Conservation (phyloP, 2,329 filamentous ascomycete genomes). For the Fusarium sp. region DNA sequence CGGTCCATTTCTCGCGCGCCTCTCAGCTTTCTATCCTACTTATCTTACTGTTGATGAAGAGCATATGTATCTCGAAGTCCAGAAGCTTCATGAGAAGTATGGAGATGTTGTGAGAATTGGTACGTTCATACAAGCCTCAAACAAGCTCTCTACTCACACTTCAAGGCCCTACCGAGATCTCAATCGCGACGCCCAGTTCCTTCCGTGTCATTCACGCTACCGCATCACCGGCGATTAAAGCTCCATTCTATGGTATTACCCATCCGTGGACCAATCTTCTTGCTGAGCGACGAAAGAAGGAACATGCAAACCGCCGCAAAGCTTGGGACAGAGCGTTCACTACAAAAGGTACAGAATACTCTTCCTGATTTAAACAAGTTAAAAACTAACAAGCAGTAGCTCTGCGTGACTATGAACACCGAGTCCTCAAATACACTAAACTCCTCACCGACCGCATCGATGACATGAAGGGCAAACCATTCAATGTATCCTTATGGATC, state of each 20-base stretch:
- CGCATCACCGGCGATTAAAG: slow-evolving; percentile 10
- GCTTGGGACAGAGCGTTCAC: slow-evolving; percentile 34
- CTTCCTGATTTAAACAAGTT: rapidly evolving
- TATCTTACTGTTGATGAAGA: background rate
- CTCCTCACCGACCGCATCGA: slow-evolving; percentile 2
- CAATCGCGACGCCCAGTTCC: slow-evolving; percentile 22
- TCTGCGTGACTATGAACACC: slow-evolving; percentile 22
- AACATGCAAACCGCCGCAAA: slow-evolving; percentile 25
- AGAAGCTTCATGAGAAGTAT: slow-evolving; percentile 24
- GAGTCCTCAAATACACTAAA: slow-evolving; percentile 16
- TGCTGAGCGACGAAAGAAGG: background rate
- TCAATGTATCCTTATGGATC: slow-evolving; percentile 11
- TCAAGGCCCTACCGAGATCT: slow-evolving; percentile 19
- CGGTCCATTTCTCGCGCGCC: slow-evolving; percentile 16
- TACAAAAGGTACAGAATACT: slow-evolving; percentile 6
- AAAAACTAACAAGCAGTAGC: background rate
- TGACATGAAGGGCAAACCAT: background rate
- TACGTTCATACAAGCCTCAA: rapidly evolving
- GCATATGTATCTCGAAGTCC: slow-evolving; percentile 20
- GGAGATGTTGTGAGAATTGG: slow-evolving; percentile 35
- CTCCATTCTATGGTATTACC: slow-evolving; percentile 24
- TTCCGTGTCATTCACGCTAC: slow-evolving; percentile 24
- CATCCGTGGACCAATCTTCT: slow-evolving; percentile 20
- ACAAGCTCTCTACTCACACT: rapidly evolving
- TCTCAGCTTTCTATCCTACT: slow-evolving; percentile 14